Base-by-base conservation (phyloP, 495 filamentous ascomycete genomes). In the Podospora sp. region DNA sequence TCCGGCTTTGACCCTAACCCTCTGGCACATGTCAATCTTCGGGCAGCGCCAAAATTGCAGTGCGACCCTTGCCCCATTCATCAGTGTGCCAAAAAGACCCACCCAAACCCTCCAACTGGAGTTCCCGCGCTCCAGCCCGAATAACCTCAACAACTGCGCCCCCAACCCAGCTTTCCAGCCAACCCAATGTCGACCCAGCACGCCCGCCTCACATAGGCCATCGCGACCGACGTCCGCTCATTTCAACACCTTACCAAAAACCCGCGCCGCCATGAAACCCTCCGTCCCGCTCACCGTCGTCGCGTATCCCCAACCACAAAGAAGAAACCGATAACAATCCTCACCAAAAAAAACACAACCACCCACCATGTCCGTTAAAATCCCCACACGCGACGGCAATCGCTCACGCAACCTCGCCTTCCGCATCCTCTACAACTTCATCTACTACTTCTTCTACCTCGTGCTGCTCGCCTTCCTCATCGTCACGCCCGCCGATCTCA, bases 401-500 rank as follows among this genome's bases (percentile, higher is more conserved):
- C 40, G 24, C 61, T 5, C 24, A 40, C 1, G 73, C 70, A n/a
- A n/a, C 20, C 73, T 78, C 62, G 65, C 92, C 72, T 91, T 91
- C 76, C 89, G 88, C 72, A 88, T 96, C 75, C 86, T 93, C 73
- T 97, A 97, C 83, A 88, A 83, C 67, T 90, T 88, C 60, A 84
- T 88, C 69, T 98, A 95, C 79, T 88, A 87, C 73, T 71, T 93
- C 73, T 82, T 98, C 72, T 89, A 89, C 78, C 75, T 94, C 71
- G 71, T 95, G 71, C 85, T 92, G 40, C 78, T 90, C 73, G 84
- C 82, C 71, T 84, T 96, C 58, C 82, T 96, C 60, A 81, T 94
- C 72, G 83, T 96, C 71, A 93, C 91, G 0, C 96, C 95, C 9
- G 90, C 83, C 72, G 92, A 97, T 68, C 83, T 90, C 50, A 89